A percentile compares a stretch with the other conserved stretches of the same genome.
These are phyloP conservation scores for Aspergillus hortae DNA, from an alignment of 2,329 filamentous ascomycete species.

Conservation along the genomic window DNA sequence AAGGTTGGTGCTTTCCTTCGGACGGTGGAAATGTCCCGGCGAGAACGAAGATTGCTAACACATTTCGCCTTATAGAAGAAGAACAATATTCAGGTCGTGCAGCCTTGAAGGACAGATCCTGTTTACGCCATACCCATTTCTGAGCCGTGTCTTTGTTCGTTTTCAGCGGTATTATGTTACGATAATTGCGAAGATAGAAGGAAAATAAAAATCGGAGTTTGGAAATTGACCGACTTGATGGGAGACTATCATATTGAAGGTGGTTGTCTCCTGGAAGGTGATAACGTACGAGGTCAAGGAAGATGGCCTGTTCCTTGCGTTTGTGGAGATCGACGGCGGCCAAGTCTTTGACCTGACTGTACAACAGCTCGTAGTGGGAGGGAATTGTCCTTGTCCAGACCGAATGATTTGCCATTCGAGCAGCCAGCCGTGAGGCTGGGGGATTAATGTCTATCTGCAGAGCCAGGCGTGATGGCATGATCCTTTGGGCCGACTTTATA, in stretches of 20 bases:
- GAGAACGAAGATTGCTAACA: conserved; percentile 1
- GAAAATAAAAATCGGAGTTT: background rate
- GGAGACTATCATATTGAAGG: background rate
- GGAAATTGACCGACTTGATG: background rate
- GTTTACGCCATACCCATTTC: background rate
- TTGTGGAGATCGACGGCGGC: background rate
- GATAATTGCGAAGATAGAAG: background rate
- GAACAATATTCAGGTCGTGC: conserved; percentile 49
- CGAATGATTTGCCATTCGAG: no score
- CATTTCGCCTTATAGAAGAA: conserved; percentile 38
- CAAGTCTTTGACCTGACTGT: no score
- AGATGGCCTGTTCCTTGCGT: background rate
- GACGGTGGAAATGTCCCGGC: no score
- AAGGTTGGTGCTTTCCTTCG: conserved; percentile 60
- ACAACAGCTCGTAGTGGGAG: no score
- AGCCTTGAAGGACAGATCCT: conserved; percentile 25
- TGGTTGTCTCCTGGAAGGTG: background rate
- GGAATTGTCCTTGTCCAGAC: no score
- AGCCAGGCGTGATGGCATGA: no score
- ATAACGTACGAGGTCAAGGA: background rate
- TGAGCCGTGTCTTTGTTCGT: background rate
- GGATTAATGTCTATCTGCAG: no score
- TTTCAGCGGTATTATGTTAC: background rate
- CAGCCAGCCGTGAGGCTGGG: no score
- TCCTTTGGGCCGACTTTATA: no score